These are phyloP conservation scores for Leccinum fibrillosum DNA, from an alignment of 768 basidiomycete species.

Conservation along the genomic window DNA sequence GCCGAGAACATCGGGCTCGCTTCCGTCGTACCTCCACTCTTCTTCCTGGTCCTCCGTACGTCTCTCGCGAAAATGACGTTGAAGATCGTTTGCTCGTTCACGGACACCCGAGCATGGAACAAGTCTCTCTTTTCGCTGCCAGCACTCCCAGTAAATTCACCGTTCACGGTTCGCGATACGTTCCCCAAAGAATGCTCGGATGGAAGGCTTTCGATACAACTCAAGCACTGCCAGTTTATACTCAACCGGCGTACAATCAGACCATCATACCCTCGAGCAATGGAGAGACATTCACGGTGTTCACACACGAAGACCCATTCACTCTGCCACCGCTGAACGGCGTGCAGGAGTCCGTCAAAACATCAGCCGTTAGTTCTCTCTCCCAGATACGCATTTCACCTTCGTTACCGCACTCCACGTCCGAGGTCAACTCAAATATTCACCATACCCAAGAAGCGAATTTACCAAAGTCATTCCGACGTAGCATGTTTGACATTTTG, in stretches of 20 bases:
- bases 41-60: slow-evolving; percentile 26
- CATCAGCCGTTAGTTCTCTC: background rate
- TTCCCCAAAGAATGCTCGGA: slow-evolving; percentile 8
- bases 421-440: background rate
- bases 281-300: slow-evolving; percentile 24
- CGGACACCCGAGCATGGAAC: slow-evolving; percentile 24
- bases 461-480: slow-evolving; percentile 17
- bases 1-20: slow-evolving; percentile 2
- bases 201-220: slow-evolving; percentile 7
- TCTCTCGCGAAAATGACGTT: slow-evolving; percentile 15
- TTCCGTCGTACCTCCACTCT: slow-evolving; percentile 16
- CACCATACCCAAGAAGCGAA: background rate
- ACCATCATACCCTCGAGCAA: slow-evolving; percentile 21
- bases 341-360: background rate
- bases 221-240: background rate
- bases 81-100: slow-evolving; percentile 15
- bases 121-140: slow-evolving; percentile 22
- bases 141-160: slow-evolving; percentile 30
- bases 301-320: slow-evolving; percentile 26
- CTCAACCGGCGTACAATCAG: slow-evolving; percentile 3
- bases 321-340: background rate
- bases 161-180: slow-evolving; percentile 27
- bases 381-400: slow-evolving; percentile 6
- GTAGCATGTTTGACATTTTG: slow-evolving; percentile 23
- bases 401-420: too few relatives aligned